Conservation (phyloP, 164 flowering plant genomes). For the Sextonia rubra region DNA sequence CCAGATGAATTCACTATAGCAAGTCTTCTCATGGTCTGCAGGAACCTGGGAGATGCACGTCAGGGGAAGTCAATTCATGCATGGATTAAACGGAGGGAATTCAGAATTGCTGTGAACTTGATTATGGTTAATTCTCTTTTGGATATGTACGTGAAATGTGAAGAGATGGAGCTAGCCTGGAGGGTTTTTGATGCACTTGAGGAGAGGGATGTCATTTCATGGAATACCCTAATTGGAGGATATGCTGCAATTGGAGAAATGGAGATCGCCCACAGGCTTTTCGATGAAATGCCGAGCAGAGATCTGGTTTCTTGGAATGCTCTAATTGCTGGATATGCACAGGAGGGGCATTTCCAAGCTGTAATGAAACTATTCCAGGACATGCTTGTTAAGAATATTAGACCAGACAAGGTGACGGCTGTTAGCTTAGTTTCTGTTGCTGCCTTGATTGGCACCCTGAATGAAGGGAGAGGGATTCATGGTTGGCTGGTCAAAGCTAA, state of each 20-base stretch:
- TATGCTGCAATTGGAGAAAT: slow-evolving; percentile 35
- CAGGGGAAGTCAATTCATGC: slow-evolving; percentile 50
- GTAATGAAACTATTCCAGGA: slow-evolving; percentile 20
- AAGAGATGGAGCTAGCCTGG: slow-evolving; percentile 31
- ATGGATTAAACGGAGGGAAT: slow-evolving; percentile 32
- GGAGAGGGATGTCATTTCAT: slow-evolving; percentile 41
- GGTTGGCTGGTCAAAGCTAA: slow-evolving; percentile 31
- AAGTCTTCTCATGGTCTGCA: slow-evolving; percentile 40
- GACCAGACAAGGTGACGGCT: slow-evolving; percentile 34
- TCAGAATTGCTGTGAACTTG: slow-evolving; percentile 19
- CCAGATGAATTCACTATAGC: slow-evolving; percentile 48
- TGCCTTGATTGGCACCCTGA: slow-evolving; percentile 28
- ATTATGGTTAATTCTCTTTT: slow-evolving; percentile 48
- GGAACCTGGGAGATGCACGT: slow-evolving; percentile 22
- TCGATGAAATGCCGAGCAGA: slow-evolving; percentile 35
- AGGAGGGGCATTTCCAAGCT: slow-evolving; percentile 22
- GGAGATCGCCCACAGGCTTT: slow-evolving; percentile 28
- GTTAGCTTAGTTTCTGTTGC: slow-evolving; percentile 29
- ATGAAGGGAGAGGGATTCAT: slow-evolving; percentile 40
- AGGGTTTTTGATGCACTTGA: slow-evolving; percentile 26
- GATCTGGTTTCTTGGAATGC: slow-evolving; percentile 58
- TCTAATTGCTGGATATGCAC: slow-evolving; percentile 37
- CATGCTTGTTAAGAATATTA: slow-evolving; percentile 28
- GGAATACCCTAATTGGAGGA: slow-evolving; percentile 53
- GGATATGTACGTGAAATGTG: slow-evolving; percentile 53